Evolutionary conservation across 2,329 filamentous ascomycete species (phyloP).

Genomic region (Cercospora sp.): DNA sequence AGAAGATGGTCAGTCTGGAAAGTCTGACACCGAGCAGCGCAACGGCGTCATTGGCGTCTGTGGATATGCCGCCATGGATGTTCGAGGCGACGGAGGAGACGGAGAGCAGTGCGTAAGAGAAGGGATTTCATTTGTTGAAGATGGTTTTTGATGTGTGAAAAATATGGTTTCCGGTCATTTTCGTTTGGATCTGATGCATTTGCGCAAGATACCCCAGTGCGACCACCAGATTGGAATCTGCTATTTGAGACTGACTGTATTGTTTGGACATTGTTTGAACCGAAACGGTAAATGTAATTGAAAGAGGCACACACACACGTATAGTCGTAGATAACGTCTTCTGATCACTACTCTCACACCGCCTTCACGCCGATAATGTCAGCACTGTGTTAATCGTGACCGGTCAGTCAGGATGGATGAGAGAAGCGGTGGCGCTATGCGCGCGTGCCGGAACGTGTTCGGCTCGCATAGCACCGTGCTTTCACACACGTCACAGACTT

Average conservation of each 20-base stretch:
- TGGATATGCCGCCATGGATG: constrained; percentile 9
- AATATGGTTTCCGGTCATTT: background rate
- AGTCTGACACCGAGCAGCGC: constrained; percentile 6
- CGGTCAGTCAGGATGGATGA: background rate
- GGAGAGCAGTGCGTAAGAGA: constrained; percentile 2
- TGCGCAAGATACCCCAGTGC: constrained; percentile 19
- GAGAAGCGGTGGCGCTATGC: background rate
- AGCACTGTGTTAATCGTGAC: background rate
- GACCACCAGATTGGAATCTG: constrained; percentile 17
- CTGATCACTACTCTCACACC: background rate
- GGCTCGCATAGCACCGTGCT: background rate
- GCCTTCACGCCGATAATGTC: background rate
- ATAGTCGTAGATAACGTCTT: background rate
- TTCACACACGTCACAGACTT: constrained; percentile 4
- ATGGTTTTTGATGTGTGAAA: constrained; percentile 12
- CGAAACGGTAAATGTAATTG: background rate
- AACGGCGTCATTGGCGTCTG: background rate
- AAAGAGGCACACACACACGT: constrained; percentile 2
- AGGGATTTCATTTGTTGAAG: constrained; percentile 8
- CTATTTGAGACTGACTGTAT: constrained; percentile 6
- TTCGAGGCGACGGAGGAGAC: background rate
- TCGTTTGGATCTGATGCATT: constrained; percentile 18
- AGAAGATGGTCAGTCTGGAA: constrained; percentile 9
- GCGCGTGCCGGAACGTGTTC: background rate
- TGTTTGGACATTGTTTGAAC: background rate